Base-by-base conservation (phyloP, 768 basidiomycete genomes). In the Suillus brevipes region DNA sequence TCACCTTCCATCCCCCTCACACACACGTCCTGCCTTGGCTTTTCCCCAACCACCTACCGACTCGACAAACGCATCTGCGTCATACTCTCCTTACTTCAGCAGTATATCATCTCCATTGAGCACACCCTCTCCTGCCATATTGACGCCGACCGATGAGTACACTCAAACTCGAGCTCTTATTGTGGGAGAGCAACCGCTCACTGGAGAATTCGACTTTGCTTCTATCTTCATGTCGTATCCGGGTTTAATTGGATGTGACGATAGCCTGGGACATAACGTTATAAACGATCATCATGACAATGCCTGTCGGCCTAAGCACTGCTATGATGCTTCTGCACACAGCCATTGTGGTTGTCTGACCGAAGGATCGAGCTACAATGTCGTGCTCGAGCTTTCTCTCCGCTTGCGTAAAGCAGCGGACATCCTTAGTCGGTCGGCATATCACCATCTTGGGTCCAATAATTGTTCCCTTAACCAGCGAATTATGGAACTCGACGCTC, bases 341-440 rank as follows among this genome's bases (percentile, higher is more conserved):
- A 78, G 77, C 18, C 83, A 86, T 60, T 89, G 88, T 66, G 84
- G 82, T 6, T 90, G 88, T 70, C 77, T 89, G 34, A 78, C 82
- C 61, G 88, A 89, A 65, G 69, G 80, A 10, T 69, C 78, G 23
- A 83, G 77, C 68, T 89, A 90, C 70, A 84, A 78, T 62, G 82
- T 81, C n/a, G 78, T 88, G 25, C 80, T 89, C 13, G 88, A 90
- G 68, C 77, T 90, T n/a, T 89, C 87, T 2, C 76, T 89, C 37
- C 80, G 86, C 60, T 80, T 90, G 25, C 81, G 87, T 28, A 86
- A 82, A 68, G 87, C 86, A 13, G 82, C 84, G n/a, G 81, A 86
- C 61, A 76, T 84, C 45, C 81, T 90, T 47, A 77, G 81, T 13
- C 83, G 79, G 47, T 84, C 83, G 18, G 69, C 82, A 23, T 75